phyloP scores from a whole-genome alignment of 306 rosid species.

The Alnus rubra region DNA sequence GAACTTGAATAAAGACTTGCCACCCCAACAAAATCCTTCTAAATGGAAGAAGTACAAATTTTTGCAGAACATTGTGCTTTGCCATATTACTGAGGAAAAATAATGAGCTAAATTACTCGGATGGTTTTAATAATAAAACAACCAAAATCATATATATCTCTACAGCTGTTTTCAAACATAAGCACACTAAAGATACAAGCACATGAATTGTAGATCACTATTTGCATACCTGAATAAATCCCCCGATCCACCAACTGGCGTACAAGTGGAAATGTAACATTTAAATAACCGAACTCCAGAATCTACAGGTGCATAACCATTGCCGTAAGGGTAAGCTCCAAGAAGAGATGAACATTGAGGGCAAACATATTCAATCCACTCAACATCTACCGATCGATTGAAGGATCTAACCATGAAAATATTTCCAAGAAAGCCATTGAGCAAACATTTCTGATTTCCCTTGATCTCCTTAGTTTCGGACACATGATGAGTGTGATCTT shows the following conservation, averaged over 20 bases:
- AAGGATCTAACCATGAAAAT: constrained; percentile 84
- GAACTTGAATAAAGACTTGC: not conserved
- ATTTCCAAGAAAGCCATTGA: constrained; percentile 88
- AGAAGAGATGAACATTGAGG: constrained; percentile 74
- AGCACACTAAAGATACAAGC: not conserved
- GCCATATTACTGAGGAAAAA: not conserved
- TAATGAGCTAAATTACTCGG: not conserved
- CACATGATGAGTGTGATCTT: constrained; percentile 39
- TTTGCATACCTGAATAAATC: constrained; percentile 74
- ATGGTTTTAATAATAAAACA: not conserved
- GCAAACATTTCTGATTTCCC: constrained; percentile 58
- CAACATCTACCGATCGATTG: constrained; percentile 67
- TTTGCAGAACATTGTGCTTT: not conserved
- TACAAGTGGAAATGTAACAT: constrained; percentile 68
- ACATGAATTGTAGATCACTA: not conserved
- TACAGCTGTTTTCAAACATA: not conserved
- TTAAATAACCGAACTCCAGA: constrained; percentile 86
- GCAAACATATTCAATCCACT: constrained; percentile 75
- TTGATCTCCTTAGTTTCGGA: constrained; percentile 46
- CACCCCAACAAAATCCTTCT: not conserved
- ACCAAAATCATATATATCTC: not conserved
- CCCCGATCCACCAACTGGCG: constrained; percentile 48
- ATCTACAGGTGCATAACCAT: constrained; percentile 60
- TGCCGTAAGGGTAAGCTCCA: constrained; percentile 82
- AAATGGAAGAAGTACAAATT: not conserved